phyloP scores from a whole-genome alignment of 768 basidiomycete genomes.

The Hygrocybe punicea region DNA sequence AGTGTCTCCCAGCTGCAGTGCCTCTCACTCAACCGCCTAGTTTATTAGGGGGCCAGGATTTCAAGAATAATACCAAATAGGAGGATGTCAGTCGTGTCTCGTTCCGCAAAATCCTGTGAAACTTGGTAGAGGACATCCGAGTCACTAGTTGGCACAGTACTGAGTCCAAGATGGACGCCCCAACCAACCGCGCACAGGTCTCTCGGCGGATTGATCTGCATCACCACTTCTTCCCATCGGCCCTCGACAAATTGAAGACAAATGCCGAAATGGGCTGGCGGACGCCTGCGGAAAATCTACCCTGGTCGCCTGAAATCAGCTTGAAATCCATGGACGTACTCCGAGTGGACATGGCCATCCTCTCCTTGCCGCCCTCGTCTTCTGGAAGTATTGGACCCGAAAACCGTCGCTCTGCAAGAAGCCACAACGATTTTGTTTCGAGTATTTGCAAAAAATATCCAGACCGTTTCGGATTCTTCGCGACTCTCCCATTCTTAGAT shows the following conservation, averaged over 20 bases:
- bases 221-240: constrained; percentile 67
- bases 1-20: background rate
- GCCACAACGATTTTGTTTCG: constrained; percentile 47
- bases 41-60: no score
- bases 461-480: constrained; percentile 66
- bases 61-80: constrained; percentile 62
- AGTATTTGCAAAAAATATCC: constrained; percentile 49
- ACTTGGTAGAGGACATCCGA: no score
- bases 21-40: no score
- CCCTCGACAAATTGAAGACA: constrained; percentile 45
- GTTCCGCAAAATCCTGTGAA: constrained; percentile 9
- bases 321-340: constrained; percentile 60
- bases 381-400: constrained; percentile 36
- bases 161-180: no score
- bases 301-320: constrained; percentile 60
- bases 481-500: constrained; percentile 56
- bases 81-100: constrained; percentile 59
- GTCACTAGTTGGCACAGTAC: no score
- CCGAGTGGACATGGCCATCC: constrained; percentile 55
- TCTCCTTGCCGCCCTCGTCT: constrained; percentile 62
- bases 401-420: constrained; percentile 42
- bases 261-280: constrained; percentile 55
- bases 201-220: constrained; percentile 62
- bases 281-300: constrained; percentile 60
- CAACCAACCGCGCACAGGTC: background rate